Percentiles rank a stretch among this genome's conserved stretches.
phyloP scores from a whole-genome alignment of 2,329 filamentous ascomycete genomes.

The Gremmenia infestans region DNA sequence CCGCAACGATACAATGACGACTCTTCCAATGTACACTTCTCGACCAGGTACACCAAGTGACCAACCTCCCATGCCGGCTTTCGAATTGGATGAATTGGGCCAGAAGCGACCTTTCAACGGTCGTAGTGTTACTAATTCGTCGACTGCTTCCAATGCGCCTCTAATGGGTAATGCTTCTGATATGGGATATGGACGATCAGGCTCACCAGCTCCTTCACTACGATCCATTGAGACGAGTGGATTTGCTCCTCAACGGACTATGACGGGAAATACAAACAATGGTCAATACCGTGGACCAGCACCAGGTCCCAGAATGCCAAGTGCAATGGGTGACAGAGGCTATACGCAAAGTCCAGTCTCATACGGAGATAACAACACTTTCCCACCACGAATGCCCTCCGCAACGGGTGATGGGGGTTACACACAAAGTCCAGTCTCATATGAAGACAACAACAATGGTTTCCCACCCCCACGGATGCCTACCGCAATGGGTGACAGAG shows the following conservation, averaged over 20 bases:
- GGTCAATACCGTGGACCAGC: conserved; percentile 22
- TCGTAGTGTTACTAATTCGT: conserved; percentile 50
- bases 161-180: conserved; percentile 54
- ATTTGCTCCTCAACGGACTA: conserved; percentile 23
- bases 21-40: conserved; percentile 59
- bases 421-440: conserved; percentile 26
- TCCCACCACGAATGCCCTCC: conserved; percentile 23
- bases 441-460: too few species aligned
- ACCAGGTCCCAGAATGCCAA: conserved; percentile 23
- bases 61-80: conserved; percentile 37
- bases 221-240: conserved; percentile 22
- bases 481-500: too few species aligned
- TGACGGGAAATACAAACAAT: conserved; percentile 23
- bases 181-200: conserved; percentile 47
- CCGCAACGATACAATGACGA: conserved; percentile 55
- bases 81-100: conserved; percentile 48
- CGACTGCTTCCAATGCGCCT: conserved; percentile 56
- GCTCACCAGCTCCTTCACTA: conserved; percentile 26
- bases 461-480: too few species aligned
- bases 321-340: conserved; percentile 26
- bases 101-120: conserved; percentile 45
- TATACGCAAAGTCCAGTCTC: conserved; percentile 30
- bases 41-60: conserved; percentile 49
- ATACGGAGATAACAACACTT: too few species aligned
- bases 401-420: conserved; percentile 27